Evolutionary conservation across 2,329 filamentous ascomycete species (phyloP).

Genomic region (Botrytis paeoniae): DNA sequence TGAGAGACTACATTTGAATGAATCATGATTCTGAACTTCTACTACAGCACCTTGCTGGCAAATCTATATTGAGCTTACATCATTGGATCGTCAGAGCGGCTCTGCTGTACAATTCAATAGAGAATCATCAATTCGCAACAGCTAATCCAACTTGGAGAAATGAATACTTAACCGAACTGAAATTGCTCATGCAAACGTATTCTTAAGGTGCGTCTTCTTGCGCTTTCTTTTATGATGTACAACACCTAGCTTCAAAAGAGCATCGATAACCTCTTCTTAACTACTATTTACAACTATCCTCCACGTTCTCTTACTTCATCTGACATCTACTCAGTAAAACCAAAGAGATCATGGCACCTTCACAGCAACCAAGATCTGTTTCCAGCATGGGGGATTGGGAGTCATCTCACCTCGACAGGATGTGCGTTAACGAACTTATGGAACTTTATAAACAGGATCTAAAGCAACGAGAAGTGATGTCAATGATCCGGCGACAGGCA

Average conservation of each 20-base stretch:
- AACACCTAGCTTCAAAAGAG: neutral
- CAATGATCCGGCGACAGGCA: neutral
- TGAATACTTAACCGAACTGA: neutral
- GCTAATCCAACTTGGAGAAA: neutral
- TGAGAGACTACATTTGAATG: neutral
- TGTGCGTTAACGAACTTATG: neutral
- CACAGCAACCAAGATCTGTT: neutral
- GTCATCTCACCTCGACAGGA: neutral
- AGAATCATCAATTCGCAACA: neutral
- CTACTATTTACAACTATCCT: neutral
- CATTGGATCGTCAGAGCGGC: neutral
- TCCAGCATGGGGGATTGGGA: neutral
- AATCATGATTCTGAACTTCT: too few relatives aligned
- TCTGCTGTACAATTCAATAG: neutral
- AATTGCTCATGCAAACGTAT: neutral
- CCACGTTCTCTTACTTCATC: neutral
- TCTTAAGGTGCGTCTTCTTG: neutral
- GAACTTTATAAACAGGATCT: neutral
- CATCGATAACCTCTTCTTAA: neutral
- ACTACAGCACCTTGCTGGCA: neutral
- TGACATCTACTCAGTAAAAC: too few relatives aligned
- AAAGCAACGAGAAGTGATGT: neutral
- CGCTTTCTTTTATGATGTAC: neutral
- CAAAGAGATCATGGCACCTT: neutral
- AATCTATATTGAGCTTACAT: neutral